Base-by-base conservation (phyloP, 352 stramenopile genomes). In the Peronosclerospora sorghi region DNA sequence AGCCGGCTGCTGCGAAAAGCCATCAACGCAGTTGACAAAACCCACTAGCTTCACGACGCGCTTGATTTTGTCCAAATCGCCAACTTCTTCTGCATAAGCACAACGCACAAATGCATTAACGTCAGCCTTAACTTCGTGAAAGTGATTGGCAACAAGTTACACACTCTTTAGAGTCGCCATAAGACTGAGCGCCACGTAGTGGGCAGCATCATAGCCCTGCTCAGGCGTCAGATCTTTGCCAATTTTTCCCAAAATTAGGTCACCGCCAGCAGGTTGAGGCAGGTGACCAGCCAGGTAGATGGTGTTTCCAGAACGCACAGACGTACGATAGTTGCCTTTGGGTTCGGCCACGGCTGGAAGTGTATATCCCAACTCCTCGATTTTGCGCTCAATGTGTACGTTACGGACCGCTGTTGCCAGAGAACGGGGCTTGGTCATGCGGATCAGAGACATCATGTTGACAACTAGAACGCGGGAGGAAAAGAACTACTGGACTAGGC, bases 41-140 rank as follows among this genome's bases (percentile, higher is more conserved):
- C 93, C 93, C 35, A 97, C 85, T 41, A 98, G 64, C 79, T 98
- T 98, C 24, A 97, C 86, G 37, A 98, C 69, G 49, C 86, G 75
- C 64, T 89, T 94, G 43, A 98, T 77, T 44, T 86, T 79, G 67
- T 97, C 91, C 38, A 97, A 70, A 62, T 97, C 88, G 30, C 85
- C 85, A 24, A 94, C 56, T 49, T 94, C 80, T 32, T 79, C 73
- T 86, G 42, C 34, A 41, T 21, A 42, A 47, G 26, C 35, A 45
- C 28, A 5, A 27, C 29, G 12, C 29, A 32, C 20, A 1, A 13
- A 12, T 4, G 35, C 24, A 38, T 17, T 17, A 35, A 27, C 20
- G 20, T 51, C 14, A 47, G 13, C 14, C 2, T 10, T 17, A 29
- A 2, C n/a, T 7, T 13, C 19, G 45, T 32, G 14, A 37, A 14